Conservation (phyloP, 768 basidiomycete species). For the Lyophyllum shimeji region DNA sequence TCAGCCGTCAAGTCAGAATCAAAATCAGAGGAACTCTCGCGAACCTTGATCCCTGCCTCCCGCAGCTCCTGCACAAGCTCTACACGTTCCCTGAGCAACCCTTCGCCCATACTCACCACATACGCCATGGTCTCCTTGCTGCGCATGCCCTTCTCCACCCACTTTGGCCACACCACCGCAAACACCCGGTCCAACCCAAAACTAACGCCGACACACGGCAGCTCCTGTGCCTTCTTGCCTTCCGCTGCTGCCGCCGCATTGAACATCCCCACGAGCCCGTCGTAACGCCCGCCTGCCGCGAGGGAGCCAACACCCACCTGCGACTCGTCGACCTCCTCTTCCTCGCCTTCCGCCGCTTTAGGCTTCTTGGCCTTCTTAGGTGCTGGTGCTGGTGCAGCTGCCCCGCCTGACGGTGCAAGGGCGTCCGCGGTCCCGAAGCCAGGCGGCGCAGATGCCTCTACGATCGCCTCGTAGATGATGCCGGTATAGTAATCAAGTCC, state of each 20-base stretch:
- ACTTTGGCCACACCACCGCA: slow-evolving; percentile 85
- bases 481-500: slow-evolving; percentile 99
- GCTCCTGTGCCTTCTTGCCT: slow-evolving; percentile 58
- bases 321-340: slow-evolving; percentile 90
- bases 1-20: neutral
- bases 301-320: slow-evolving; percentile 97
- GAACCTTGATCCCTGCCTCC: slow-evolving; percentile 84
- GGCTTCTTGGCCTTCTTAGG: slow-evolving; percentile 43
- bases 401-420: slow-evolving; percentile 38
- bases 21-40: slow-evolving; percentile 17
- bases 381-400: slow-evolving; percentile 25
- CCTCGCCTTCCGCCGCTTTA: slow-evolving; percentile 46
- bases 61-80: slow-evolving; percentile 76
- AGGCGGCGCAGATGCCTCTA: slow-evolving; percentile 92
- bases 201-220: slow-evolving; percentile 91
- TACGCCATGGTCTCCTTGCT: slow-evolving; percentile 92
- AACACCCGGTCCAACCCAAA: slow-evolving; percentile 95
- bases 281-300: slow-evolving; percentile 97
- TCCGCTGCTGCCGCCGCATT: slow-evolving; percentile 76
- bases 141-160: slow-evolving; percentile 75
- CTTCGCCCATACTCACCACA: slow-evolving; percentile 90
- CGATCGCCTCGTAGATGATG: slow-evolving; percentile 95
- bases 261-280: slow-evolving; percentile 93
- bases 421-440: slow-evolving; percentile 61
- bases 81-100: slow-evolving; percentile 83